phyloP scores from a whole-genome alignment of 306 rosid species.

The Glycyrrhiza uralensis region DNA sequence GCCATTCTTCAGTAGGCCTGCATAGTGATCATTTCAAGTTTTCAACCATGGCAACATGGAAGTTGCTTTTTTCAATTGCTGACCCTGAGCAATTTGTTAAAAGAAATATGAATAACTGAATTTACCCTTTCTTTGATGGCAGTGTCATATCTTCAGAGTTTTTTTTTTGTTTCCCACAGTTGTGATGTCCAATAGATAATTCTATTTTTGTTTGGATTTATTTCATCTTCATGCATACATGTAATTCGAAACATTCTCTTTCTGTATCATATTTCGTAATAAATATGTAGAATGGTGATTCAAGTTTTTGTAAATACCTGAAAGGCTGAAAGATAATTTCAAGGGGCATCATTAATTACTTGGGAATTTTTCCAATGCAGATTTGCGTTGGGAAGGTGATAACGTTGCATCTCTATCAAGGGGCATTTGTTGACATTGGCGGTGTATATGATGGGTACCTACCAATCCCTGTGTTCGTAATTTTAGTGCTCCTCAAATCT shows the following conservation, averaged over 20 bases:
- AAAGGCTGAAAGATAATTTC: constrained; percentile 13
- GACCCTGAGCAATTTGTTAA: not conserved
- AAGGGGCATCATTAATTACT: not conserved
- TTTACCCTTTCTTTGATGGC: not conserved
- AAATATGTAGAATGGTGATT: not conserved
- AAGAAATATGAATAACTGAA: not conserved
- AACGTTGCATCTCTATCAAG: constrained; percentile 86
- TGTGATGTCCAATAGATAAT: not conserved
- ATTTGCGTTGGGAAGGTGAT: constrained; percentile 84
- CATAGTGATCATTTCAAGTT: not conserved
- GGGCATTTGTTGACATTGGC: constrained; percentile 97
- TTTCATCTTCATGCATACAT: constrained; percentile 1
- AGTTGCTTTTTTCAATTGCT: constrained; percentile 4
- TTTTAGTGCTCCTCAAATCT: constrained; percentile 3
- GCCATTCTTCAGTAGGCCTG: not conserved
- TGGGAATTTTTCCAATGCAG: constrained; percentile 46
- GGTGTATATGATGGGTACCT: constrained; percentile 92
- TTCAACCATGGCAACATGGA: not conserved
- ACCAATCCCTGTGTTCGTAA: not conserved
- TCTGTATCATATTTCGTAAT: not conserved
- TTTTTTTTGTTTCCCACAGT: not conserved
- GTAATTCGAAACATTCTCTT: not conserved
- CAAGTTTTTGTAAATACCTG: not conserved
- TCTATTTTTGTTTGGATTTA: constrained; percentile 8
- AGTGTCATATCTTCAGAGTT: not conserved